These are phyloP conservation scores for Leccinum broughii DNA, from an alignment of 768 basidiomycete genomes.

Conservation along the genomic window DNA sequence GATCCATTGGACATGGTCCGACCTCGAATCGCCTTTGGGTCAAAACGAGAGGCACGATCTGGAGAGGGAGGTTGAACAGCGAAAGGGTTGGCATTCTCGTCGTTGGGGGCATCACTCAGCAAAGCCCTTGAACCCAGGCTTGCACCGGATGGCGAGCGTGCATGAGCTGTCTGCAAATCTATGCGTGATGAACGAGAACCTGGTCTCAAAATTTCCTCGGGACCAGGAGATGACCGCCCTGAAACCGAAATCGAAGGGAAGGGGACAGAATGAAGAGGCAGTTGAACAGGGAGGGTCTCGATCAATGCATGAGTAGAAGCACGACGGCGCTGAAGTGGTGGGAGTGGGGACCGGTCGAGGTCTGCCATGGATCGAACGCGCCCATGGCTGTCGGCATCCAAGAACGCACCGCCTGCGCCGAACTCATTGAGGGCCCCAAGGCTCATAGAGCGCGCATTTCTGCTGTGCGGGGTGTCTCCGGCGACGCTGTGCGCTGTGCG, in stretches of 20 bases:
- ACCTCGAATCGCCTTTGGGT: slow-evolving; percentile 39
- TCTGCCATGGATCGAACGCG: slow-evolving; percentile 65
- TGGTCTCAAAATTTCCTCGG: slow-evolving; percentile 39
- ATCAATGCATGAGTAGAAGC: slow-evolving; percentile 51
- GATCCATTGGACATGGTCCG: slow-evolving; percentile 49
- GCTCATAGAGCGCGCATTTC: slow-evolving; percentile 63
- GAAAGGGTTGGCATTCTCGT: slow-evolving; percentile 36
- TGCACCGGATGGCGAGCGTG: slow-evolving; percentile 49
- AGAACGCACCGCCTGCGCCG: slow-evolving; percentile 46
- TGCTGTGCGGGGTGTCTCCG: slow-evolving; percentile 40
- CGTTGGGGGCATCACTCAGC: slow-evolving; percentile 40
- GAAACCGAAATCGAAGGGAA: slow-evolving; percentile 58
- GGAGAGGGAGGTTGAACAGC: slow-evolving; percentile 38
- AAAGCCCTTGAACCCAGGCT: slow-evolving; percentile 52
- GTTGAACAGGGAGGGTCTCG: slow-evolving; percentile 40
- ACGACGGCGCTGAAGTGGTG: slow-evolving; percentile 48
- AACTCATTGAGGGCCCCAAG: slow-evolving; percentile 60
- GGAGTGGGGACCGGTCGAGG: slow-evolving; percentile 41
- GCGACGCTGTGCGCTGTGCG: slow-evolving; percentile 46
- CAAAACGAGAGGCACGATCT: slow-evolving; percentile 42
- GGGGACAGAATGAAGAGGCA: slow-evolving; percentile 54
- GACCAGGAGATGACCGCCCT: slow-evolving; percentile 49
- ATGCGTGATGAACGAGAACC: slow-evolving; percentile 36
- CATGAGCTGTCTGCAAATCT: slow-evolving; percentile 36
- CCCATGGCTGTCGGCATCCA: slow-evolving; percentile 41